These are phyloP conservation scores for Trametes gibbosa DNA, from an alignment of 768 basidiomycete genomes.

Conservation along the genomic window DNA sequence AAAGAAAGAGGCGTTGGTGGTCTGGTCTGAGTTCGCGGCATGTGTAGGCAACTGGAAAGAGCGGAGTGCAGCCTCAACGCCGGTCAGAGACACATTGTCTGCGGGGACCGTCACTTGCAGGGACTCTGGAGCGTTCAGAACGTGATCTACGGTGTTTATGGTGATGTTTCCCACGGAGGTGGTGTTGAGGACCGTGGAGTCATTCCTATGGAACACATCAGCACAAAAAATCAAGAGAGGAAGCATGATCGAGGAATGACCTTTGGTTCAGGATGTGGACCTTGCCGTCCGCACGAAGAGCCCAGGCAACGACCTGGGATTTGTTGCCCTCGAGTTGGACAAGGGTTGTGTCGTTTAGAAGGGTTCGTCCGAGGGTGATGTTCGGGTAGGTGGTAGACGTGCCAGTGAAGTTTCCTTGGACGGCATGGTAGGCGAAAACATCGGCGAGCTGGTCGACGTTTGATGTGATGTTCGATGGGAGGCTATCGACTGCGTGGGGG, in stretches of 20 bases:
- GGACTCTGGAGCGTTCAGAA: constrained; percentile 52
- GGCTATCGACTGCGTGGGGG: constrained; percentile 28
- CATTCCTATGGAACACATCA: constrained; percentile 33
- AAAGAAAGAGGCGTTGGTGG: constrained; percentile 35
- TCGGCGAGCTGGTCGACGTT: constrained; percentile 42
- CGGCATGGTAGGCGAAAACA: constrained; percentile 55
- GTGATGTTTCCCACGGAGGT: constrained; percentile 39
- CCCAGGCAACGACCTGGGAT: constrained; percentile 55
- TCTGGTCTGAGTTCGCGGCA: constrained; percentile 29
- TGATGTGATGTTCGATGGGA: constrained; percentile 33
- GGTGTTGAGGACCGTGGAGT: constrained; percentile 38
- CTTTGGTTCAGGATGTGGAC: constrained; percentile 49
- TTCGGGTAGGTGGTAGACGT: constrained; percentile 47
- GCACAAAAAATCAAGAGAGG: too few relatives aligned
- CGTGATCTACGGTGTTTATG: constrained; percentile 48
- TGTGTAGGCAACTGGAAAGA: constrained; percentile 24
- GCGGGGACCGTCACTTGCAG: constrained; percentile 41
- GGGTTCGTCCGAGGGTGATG: constrained; percentile 61
- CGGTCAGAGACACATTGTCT: constrained; percentile 41
- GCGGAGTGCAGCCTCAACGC: constrained; percentile 28
- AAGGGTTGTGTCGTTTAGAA: constrained; percentile 47
- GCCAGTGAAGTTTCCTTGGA: constrained; percentile 49
- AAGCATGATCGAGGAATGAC: too few relatives aligned
- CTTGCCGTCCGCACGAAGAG: constrained; percentile 35
- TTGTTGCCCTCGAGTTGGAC: constrained; percentile 58